Conservation (phyloP, 805 yeast genomes). For the Maudiozyma saulgeensis region DNA sequence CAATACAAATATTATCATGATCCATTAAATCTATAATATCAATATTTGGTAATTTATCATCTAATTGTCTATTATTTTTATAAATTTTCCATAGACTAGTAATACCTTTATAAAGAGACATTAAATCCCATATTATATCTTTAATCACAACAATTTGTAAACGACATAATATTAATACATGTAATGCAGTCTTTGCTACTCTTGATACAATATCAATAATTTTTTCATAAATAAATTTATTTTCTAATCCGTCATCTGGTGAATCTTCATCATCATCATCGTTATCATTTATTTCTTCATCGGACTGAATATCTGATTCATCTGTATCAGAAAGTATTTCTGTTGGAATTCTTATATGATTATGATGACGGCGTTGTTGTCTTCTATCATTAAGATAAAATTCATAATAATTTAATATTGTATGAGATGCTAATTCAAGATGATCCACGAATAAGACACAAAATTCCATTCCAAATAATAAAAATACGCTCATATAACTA, state of each 20-base stretch:
- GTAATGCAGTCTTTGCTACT: conserved; percentile 37
- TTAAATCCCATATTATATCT: conserved; percentile 35
- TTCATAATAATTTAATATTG: conserved; percentile 42
- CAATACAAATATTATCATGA: conserved; percentile 63
- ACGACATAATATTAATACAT: conserved; percentile 37
- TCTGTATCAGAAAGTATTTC: background rate
- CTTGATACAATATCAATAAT: conserved; percentile 46
- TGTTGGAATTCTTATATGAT: background rate
- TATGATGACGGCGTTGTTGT: background rate
- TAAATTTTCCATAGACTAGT: conserved; percentile 33
- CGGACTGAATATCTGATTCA: conserved; percentile 7
- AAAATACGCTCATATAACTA: conserved; percentile 32
- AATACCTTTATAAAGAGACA: conserved; percentile 28
- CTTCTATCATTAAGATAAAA: conserved; percentile 19
- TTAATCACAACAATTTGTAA: conserved; percentile 41
- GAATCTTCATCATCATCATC: conserved; percentile 40
- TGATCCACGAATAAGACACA: conserved; percentile 52
- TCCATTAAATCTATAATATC: conserved; percentile 53
- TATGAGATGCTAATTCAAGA: conserved; percentile 22
- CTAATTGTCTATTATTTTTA: conserved; percentile 49
- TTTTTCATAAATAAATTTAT: conserved; percentile 50
- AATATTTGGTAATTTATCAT: conserved; percentile 54
- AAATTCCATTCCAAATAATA: conserved; percentile 70
- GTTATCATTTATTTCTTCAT: conserved; percentile 9
- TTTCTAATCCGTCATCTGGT: conserved; percentile 48